Evolutionary conservation across 2,329 filamentous ascomycete genomes (phyloP).

Genomic region (Colletotrichum sp.): DNA sequence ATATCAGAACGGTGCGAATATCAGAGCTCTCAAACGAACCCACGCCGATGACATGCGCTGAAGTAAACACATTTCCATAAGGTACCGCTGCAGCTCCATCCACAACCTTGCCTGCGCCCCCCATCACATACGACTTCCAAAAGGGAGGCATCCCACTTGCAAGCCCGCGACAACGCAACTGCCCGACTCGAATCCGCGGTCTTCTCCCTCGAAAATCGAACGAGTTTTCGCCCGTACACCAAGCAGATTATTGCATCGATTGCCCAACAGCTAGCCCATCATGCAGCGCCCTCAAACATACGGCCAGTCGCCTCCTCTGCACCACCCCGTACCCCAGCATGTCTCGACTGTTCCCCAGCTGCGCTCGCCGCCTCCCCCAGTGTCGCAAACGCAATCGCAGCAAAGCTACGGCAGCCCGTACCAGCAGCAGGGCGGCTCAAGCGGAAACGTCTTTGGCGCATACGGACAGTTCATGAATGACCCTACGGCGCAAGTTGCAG

Average conservation of each 20-base stretch:
- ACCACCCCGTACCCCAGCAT: conserved; percentile 97
- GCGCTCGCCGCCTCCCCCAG: conserved; percentile 87
- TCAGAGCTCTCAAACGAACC: neutral
- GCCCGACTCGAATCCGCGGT: neutral
- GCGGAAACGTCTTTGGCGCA: conserved; percentile 66
- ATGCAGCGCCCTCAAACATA: conserved; percentile 89
- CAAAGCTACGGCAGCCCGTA: conserved; percentile 74
- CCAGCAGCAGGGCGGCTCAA: conserved; percentile 64
- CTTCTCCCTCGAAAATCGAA: neutral
- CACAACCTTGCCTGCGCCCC: conserved; percentile 2
- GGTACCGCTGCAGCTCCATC: neutral
- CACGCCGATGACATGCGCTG: conserved; percentile 14
- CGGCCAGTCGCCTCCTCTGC: conserved; percentile 88
- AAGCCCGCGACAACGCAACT: neutral
- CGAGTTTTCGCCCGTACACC: neutral
- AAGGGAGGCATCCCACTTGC: conserved; percentile 12
- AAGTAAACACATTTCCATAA: conserved; percentile 34
- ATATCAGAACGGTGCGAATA: neutral
- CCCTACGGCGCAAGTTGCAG: conserved; percentile 91
- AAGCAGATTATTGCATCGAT: neutral
- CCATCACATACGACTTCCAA: conserved; percentile 14
- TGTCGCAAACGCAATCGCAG: conserved; percentile 71
- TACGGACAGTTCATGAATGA: conserved; percentile 97
- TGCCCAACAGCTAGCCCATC: conserved; percentile 31
- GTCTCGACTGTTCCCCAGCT: conserved; percentile 97